phyloP scores from a whole-genome alignment of 768 basidiomycete genomes.

The Hortiboletus flavorubellus region DNA sequence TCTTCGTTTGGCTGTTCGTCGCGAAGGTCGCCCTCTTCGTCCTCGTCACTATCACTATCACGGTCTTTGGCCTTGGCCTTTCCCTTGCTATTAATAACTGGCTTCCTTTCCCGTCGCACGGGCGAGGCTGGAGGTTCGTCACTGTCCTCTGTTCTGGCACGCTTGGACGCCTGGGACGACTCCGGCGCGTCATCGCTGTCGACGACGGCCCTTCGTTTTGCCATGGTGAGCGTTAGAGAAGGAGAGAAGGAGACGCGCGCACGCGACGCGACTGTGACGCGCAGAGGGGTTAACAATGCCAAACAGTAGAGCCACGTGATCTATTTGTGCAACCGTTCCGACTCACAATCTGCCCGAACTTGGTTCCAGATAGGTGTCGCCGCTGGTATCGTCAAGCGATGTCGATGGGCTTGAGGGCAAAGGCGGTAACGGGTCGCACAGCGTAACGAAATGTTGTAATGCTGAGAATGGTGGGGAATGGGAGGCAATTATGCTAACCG shows the following conservation, averaged over 20 bases:
- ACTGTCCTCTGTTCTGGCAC: constrained; percentile 41
- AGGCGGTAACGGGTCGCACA: neutral
- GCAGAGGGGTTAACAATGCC: constrained; percentile 15
- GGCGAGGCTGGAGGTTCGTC: constrained; percentile 29
- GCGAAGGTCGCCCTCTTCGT: constrained; percentile 33
- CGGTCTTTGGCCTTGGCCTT: constrained; percentile 28
- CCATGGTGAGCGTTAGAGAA: constrained; percentile 36
- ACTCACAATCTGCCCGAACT: neutral
- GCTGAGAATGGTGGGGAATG: neutral
- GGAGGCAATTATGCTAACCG: constrained; percentile 15
- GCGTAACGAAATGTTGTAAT: neutral
- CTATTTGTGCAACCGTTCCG: neutral
- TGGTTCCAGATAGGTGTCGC: neutral
- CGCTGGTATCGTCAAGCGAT: neutral
- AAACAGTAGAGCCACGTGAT: constrained; percentile 20
- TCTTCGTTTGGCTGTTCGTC: constrained; percentile 43
- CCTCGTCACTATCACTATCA: constrained; percentile 27
- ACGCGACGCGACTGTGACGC: constrained; percentile 28
- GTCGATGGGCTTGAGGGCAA: neutral
- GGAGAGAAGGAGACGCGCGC: constrained; percentile 9
- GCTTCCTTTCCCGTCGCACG: constrained; percentile 25
- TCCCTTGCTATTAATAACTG: constrained; percentile 33
- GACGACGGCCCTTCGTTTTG: constrained; percentile 47
- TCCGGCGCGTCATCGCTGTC: constrained; percentile 37
- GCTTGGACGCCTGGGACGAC: constrained; percentile 39